Conservation (phyloP, 2,329 filamentous ascomycete species). For the Grosmannia serpens region DNA sequence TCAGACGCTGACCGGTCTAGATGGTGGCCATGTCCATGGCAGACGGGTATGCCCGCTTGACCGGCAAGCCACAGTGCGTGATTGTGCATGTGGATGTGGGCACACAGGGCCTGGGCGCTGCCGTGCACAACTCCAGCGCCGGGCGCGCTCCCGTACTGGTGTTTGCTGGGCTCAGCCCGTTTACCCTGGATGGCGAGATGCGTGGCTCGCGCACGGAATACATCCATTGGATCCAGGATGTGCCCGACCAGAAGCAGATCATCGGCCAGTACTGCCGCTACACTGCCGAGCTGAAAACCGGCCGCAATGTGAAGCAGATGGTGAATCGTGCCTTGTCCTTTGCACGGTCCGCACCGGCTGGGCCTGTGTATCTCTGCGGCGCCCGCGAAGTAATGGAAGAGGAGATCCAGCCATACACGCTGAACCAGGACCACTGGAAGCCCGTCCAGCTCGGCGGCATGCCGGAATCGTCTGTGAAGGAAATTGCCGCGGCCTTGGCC, state of each 20-base stretch:
- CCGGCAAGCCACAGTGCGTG: conserved; percentile 55
- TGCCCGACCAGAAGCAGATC: conserved; percentile 30
- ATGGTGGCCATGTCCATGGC: conserved; percentile 71
- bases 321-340: conserved; percentile 78
- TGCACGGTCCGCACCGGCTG: conserved; percentile 63
- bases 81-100: conserved; percentile 66
- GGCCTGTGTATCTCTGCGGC: conserved; percentile 69
- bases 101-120: conserved; percentile 60
- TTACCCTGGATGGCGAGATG: conserved; percentile 30
- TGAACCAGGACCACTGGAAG: conserved; percentile 61
- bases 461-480: conserved; percentile 37
- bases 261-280: conserved; percentile 80
- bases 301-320: conserved; percentile 79
- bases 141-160: conserved; percentile 52
- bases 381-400: conserved; percentile 78
- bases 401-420: conserved; percentile 60
- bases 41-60: conserved; percentile 58
- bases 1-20: conserved; percentile 21
- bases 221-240: conserved; percentile 29
- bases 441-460: conserved; percentile 55
- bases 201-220: conserved; percentile 28
- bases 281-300: conserved; percentile 69
- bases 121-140: conserved; percentile 59
- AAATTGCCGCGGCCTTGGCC: conserved; percentile 52
- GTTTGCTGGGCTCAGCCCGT: conserved; percentile 31